Evolutionary conservation across 1,139 yeast species (phyloP).

Genomic region (Suhomyces bolitotheri): DNA sequence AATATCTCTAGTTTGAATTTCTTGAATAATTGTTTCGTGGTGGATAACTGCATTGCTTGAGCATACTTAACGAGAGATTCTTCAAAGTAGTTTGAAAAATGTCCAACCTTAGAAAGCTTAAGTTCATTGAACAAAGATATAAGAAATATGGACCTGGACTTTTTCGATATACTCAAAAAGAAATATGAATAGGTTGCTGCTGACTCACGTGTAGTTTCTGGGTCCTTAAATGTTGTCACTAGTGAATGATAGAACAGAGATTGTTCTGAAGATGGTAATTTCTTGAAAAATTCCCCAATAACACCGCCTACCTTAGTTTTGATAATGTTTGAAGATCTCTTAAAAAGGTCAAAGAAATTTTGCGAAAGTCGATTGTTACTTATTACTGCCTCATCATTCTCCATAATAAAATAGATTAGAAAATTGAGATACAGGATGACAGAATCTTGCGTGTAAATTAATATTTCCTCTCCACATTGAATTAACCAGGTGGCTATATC

Average conservation of each 20-base stretch:
- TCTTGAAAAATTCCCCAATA: slow-evolving; percentile 9
- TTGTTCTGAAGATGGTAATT: slow-evolving; percentile 18
- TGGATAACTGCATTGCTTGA: slow-evolving; percentile 12
- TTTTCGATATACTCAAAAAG: slow-evolving; percentile 30
- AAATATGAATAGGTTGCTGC: slow-evolving; percentile 42
- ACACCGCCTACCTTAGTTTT: slow-evolving; percentile 16
- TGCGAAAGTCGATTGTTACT: slow-evolving; percentile 14
- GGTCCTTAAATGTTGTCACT: slow-evolving; percentile 30
- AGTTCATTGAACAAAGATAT: slow-evolving; percentile 43
- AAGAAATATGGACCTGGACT: slow-evolving; percentile 29
- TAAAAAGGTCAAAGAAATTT: slow-evolving; percentile 17
- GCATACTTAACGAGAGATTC: slow-evolving; percentile 27
- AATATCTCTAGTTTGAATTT: slow-evolving; percentile 33
- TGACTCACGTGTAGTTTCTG: slow-evolving; percentile 40
- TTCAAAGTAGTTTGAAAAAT: slow-evolving; percentile 33
- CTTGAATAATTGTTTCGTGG: slow-evolving; percentile 29
- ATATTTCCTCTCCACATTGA: slow-evolving; percentile 29
- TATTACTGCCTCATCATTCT: slow-evolving; percentile 15
- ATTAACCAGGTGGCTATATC: slow-evolving; percentile 40
- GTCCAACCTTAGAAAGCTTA: slow-evolving; percentile 37
- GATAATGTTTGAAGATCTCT: slow-evolving; percentile 21
- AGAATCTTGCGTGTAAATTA: slow-evolving; percentile 28
- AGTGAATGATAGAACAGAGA: slow-evolving; percentile 33
- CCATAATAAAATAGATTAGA: slow-evolving; percentile 15
- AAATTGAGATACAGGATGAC: slow-evolving; percentile 22